Percentiles rank a stretch among this genome's conserved stretches.
phyloP scores from a whole-genome alignment of 2,329 filamentous ascomycete genomes.

The Scleromitrula shiraiana region DNA sequence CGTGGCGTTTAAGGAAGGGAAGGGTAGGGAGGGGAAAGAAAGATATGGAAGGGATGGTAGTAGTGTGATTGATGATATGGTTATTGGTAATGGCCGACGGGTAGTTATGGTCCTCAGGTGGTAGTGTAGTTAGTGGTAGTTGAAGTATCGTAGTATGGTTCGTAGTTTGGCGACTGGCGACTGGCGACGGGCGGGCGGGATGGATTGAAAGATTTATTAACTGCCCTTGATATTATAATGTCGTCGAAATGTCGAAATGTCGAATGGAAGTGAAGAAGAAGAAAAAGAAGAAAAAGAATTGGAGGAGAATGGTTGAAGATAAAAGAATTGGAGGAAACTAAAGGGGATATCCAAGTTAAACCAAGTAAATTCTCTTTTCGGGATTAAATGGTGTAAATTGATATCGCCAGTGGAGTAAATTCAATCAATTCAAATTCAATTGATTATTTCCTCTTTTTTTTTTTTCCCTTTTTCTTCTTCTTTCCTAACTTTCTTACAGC shows the following conservation, averaged over 20 bases:
- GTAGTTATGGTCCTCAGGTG: too few relatives aligned
- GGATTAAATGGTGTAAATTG: conserved; percentile 5
- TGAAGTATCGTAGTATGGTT: not conserved
- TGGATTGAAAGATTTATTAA: too few relatives aligned
- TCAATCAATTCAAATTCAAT: too few relatives aligned
- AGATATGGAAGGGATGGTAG: not conserved
- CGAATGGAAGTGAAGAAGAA: not conserved
- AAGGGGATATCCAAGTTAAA: not conserved
- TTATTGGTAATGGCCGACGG: too few relatives aligned
- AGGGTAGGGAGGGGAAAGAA: not conserved
- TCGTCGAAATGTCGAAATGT: too few relatives aligned
- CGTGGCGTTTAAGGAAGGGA: too few relatives aligned
- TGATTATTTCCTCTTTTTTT: too few relatives aligned
- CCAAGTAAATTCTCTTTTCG: conserved; percentile 4
- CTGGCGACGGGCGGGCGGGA: too few relatives aligned
- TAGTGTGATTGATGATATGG: not conserved
- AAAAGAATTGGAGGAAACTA: conserved; percentile 4
- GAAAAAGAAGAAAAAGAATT: not conserved
- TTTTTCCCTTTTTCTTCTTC: not conserved
- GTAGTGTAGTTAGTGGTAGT: not conserved
- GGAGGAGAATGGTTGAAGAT: conserved; percentile 3
- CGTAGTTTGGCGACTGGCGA: too few relatives aligned
- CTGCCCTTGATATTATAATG: too few relatives aligned
- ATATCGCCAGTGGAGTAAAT: conserved; percentile 10
- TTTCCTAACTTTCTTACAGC: too few relatives aligned